Percentiles rank a stretch among this genome's conserved stretches.
Conservation (phyloP, 2,329 filamentous ascomycete species). For the Xylariaceae sp. region DNA sequence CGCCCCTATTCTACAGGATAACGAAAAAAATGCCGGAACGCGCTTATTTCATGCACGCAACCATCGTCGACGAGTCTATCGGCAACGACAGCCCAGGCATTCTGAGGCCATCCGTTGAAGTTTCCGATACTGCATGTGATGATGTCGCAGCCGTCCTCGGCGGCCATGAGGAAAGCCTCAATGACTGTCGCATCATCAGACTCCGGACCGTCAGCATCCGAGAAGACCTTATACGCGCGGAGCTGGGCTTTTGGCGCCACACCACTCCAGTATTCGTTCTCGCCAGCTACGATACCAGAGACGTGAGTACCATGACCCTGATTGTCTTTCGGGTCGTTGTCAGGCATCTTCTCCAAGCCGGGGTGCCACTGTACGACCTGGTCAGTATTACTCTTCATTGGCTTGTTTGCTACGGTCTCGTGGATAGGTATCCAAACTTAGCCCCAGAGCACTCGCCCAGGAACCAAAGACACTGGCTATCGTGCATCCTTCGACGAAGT, state of each 20-base stretch:
- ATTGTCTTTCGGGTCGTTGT: constrained; percentile 25
- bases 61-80: constrained; percentile 41
- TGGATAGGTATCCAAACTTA: too few relatives aligned
- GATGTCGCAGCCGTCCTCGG: constrained; percentile 37
- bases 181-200: constrained; percentile 30
- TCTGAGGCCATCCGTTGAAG: constrained; percentile 33
- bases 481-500: too few relatives aligned
- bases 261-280: constrained; percentile 23
- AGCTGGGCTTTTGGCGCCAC: constrained; percentile 29
- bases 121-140: constrained; percentile 40
- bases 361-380: background rate
- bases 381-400: constrained; percentile 10
- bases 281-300: constrained; percentile 30
- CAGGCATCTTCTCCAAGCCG: constrained; percentile 7
- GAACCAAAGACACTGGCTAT: too few relatives aligned
- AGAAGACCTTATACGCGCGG: constrained; percentile 28
- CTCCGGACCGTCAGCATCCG: constrained; percentile 13
- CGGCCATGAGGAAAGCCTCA: constrained; percentile 34
- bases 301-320: constrained; percentile 30
- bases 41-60: constrained; percentile 27
- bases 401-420: too few relatives aligned
- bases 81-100: constrained; percentile 37
- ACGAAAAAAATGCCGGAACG: too few relatives aligned
- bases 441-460: too few relatives aligned
- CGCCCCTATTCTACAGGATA: too few relatives aligned